Conservation (phyloP, 2,329 filamentous ascomycete species). For the Mariannaea sp. region DNA sequence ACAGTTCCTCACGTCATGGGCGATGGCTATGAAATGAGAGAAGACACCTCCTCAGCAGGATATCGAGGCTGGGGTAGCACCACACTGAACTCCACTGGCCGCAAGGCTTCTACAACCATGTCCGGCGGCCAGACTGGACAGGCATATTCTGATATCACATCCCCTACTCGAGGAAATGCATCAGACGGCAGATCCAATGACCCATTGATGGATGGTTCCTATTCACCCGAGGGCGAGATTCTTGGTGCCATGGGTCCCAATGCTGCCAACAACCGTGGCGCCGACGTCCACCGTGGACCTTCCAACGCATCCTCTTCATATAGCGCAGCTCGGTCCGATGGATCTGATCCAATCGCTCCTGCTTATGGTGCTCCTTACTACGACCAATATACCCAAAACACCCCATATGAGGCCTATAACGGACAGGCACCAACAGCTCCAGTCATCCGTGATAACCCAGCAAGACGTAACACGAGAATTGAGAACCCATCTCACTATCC, state of each 20-base stretch:
- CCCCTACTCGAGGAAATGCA: constrained; percentile 62
- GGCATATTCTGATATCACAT: constrained; percentile 75
- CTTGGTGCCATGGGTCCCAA: constrained; percentile 81
- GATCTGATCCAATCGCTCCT: constrained; percentile 59
- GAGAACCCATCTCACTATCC: constrained; percentile 89
- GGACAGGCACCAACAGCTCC: constrained; percentile 63
- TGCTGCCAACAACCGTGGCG: constrained; percentile 65
- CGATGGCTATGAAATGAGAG: constrained; percentile 74
- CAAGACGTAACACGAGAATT: constrained; percentile 90
- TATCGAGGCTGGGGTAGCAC: constrained; percentile 96
- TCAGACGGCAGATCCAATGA: constrained; percentile 75
- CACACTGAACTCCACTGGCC: constrained; percentile 69
- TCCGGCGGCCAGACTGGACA: constrained; percentile 72
- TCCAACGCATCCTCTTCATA: constrained; percentile 98
- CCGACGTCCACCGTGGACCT: constrained; percentile 81
- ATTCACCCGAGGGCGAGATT: constrained; percentile 76
- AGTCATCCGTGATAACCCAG: constrained; percentile 90
- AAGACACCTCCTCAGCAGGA: constrained; percentile 75
- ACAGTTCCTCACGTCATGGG: constrained; percentile 63
- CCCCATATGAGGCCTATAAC: constrained; percentile 56
- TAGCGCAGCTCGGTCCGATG: constrained; percentile 78
- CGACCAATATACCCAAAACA: constrained; percentile 62
- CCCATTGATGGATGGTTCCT: constrained; percentile 56
- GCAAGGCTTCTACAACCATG: constrained; percentile 88
- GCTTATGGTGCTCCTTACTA: constrained; percentile 59